A percentile compares a stretch with the other conserved stretches of the same genome.
Evolutionary conservation across 2,329 filamentous ascomycete species (phyloP).

Genomic region (Ascochyta rabiei): DNA sequence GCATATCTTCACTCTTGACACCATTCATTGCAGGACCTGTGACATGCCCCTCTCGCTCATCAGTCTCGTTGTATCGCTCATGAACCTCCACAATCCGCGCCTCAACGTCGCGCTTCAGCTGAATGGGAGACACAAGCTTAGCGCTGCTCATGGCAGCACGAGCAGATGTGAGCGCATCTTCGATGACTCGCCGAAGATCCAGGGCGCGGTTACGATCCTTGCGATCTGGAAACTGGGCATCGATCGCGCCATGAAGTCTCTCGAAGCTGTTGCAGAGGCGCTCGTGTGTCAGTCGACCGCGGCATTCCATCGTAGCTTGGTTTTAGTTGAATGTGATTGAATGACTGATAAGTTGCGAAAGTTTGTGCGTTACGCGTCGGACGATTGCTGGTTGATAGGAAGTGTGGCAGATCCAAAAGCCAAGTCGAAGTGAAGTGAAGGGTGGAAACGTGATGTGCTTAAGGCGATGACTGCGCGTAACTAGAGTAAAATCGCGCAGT

Average conservation of each 20-base stretch:
- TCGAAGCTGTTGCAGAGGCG: conserved; percentile 1
- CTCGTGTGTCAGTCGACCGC: not conserved
- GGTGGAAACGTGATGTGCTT: not conserved
- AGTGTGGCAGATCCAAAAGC: conserved; percentile 1
- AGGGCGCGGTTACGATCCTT: not conserved
- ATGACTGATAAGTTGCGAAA: not conserved
- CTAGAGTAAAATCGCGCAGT: not conserved
- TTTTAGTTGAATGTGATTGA: not conserved
- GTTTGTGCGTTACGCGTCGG: not conserved
- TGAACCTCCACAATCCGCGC: not conserved
- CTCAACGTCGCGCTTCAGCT: conserved; percentile 2
- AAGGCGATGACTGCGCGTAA: conserved; percentile 1
- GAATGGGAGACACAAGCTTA: not conserved
- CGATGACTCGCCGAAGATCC: not conserved
- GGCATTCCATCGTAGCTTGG: not conserved
- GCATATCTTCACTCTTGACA: not conserved
- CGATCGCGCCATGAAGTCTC: not conserved
- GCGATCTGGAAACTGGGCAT: not conserved
- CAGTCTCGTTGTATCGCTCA: not conserved
- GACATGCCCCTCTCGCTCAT: not conserved
- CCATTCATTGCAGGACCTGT: not conserved
- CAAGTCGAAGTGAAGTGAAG: conserved; percentile 2
- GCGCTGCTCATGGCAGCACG: not conserved
- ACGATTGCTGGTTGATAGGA: not conserved
- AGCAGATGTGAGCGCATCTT: not conserved